These are phyloP conservation scores for Neurospora sp. DNA, from an alignment of 2,329 filamentous ascomycete species.

Conservation along the genomic window DNA sequence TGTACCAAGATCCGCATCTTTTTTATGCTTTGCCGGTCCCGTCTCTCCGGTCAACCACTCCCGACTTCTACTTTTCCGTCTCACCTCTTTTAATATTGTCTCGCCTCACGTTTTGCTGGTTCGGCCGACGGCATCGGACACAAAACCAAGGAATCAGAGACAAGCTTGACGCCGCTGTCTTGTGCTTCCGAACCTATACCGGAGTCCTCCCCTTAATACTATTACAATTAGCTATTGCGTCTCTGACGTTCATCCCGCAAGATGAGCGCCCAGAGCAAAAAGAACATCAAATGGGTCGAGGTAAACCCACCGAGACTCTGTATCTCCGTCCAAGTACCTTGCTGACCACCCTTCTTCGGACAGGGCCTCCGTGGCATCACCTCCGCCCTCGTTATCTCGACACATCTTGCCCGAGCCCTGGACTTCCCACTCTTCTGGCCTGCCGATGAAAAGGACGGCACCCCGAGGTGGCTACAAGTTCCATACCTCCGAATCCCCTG, in stretches of 20 bases:
- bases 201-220: neutral
- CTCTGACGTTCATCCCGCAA: neutral
- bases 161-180: neutral
- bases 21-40: neutral
- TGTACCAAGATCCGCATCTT: neutral
- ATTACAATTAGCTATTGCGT: neutral
- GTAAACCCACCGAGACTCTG: slow-evolving; percentile 3
- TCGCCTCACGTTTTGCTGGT: neutral
- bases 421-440: slow-evolving; percentile 42
- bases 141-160: neutral
- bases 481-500: slow-evolving; percentile 45
- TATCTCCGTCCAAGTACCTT: neutral
- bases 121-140: neutral
- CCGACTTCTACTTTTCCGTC: neutral
- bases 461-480: slow-evolving; percentile 37
- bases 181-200: neutral
- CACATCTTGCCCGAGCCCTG: slow-evolving; percentile 41
- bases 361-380: slow-evolving; percentile 43
- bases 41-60: neutral
- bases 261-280: slow-evolving; percentile 12
- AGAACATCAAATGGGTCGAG: slow-evolving; percentile 25
- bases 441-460: slow-evolving; percentile 29
- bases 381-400: slow-evolving; percentile 42
- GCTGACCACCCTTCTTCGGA: slow-evolving; percentile 2
- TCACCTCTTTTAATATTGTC: neutral